Base-by-base conservation (phyloP, 345 rosid genomes). In the Melaleuca quinquenervia region DNA sequence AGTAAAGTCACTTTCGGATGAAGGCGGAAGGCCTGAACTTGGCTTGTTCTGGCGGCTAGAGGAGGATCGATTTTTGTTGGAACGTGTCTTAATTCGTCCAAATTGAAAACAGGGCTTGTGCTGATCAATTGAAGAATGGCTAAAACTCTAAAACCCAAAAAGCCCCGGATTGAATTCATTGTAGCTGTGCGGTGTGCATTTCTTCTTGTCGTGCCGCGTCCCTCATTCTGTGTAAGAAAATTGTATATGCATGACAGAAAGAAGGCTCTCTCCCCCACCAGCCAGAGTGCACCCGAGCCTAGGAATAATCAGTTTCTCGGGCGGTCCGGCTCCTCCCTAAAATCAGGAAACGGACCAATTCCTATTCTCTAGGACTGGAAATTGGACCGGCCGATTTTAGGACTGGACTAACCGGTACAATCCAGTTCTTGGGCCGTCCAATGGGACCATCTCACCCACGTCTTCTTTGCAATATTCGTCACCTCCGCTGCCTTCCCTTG, bases 1-100 rank as follows among this genome's bases (percentile, higher is more conserved):
- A 18, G 6, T 2, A 1, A n/a, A 58, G 70, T 58, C 6, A 2
- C 3, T n/a, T 7, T 58, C 2, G 1, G 0, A 12, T 12, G 13
- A 13, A 3, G 3, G 15, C 7, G 6, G 13, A 13, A 3, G 3
- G 15, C 7, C 36, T 6, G 8, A 58, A 58, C 3, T 58, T 7
- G 29, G 36, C 4, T 12, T 58, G 12, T 58, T 58, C 5, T 0
- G 52, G 14, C 3, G 8, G 2, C 6, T 12, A 13, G 32, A n/a
- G 0, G 5, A 58, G 36, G 18, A 8, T 5, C 7, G n/a, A 58
- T 58, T 15, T 58, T 58, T 16, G 3, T 58, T 3, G 29, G 32
- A n/a, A 58, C 12, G 41, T 41, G 41, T 58, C 13, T 8, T n/a
- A 16, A n/a, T 11, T n/a, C 0, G 6, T 13, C 32, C 27, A 58